Base-by-base conservation (phyloP, 148 eudicot species). In the Beta vulgaris region DNA sequence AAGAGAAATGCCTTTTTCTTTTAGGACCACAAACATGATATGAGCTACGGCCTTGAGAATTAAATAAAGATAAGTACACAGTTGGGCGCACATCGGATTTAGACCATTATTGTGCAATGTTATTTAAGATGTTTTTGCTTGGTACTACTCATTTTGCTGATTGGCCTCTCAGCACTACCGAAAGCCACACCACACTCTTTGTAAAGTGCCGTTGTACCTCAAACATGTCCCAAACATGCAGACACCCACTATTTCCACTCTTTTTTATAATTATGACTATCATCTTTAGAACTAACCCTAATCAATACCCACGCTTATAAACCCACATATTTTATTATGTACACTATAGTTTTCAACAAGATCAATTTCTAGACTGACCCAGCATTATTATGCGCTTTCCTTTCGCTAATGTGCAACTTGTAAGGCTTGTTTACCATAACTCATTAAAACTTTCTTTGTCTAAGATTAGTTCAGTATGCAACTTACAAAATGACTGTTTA, bases 181-280 rank as follows among this genome's bases (percentile, higher is more conserved):
- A 66, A 73, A 29, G 77, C 42, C 82, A 68, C n/a, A n/a, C n/a
- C n/a, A n/a, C n/a, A n/a, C 58, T 55, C 29, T 44, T 31, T 32
- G 23, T 57, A 25, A 55, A 36, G 54, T 79, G 59, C 53, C 60
- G 1, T 79, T 66, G 61, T 79, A 58, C 77, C 69, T 31, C 54
- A 54, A 68, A 79, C 77, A 79, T 68, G 73, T 73, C 73, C 73
- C 77, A 67, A 53, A 31, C 73, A 62, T 72, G 26, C 43, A 72
- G 44, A 78, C 68, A 55, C 72, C 29, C 59, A 53, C 44, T 58
- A 65, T 66, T 49, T n/a, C n/a, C 71, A 16, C 68, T n/a, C n/a
- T n/a, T n/a, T n/a, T n/a, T n/a, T n/a, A n/a, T n/a, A n/a, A n/a
- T n/a, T n/a, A n/a, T n/a, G n/a, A 28, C 1, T 51, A 8, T 51